Conservation (phyloP, 2,329 filamentous ascomycete genomes). For the Laburnicola sp. region DNA sequence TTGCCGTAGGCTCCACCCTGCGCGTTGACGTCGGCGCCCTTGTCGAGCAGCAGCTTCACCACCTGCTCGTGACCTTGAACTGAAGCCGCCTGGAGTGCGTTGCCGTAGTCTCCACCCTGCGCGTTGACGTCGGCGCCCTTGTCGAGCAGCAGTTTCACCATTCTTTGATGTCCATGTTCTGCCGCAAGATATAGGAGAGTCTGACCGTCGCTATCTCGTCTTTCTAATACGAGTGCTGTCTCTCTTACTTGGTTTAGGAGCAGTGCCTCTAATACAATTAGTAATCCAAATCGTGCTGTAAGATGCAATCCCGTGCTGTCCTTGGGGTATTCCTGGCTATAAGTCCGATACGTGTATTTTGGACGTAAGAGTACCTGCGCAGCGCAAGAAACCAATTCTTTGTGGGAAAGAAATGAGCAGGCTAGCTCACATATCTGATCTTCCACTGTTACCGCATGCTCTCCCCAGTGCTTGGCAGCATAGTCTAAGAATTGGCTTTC, state of each 20-base stretch:
- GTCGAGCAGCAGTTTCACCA: background rate
- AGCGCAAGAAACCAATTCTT: background rate
- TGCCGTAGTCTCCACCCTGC: too few relatives aligned
- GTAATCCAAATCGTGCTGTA: background rate
- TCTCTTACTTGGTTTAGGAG: background rate
- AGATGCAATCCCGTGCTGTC: background rate
- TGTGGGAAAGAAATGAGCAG: background rate
- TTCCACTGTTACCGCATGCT: constrained; percentile 15
- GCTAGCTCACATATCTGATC: background rate
- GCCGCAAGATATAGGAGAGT: background rate
- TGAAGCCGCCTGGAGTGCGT: too few relatives aligned
- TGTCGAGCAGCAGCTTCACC: too few relatives aligned
- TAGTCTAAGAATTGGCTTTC: constrained; percentile 30
- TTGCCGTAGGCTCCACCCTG: too few relatives aligned
- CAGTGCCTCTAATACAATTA: too few relatives aligned
- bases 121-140: too few relatives aligned
- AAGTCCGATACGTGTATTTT: background rate
- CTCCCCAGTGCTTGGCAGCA: constrained; percentile 26
- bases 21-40: too few relatives aligned
- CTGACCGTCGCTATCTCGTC: background rate
- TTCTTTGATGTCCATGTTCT: background rate
- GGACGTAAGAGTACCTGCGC: background rate
- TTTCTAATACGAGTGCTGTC: background rate
- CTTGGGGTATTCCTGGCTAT: background rate
- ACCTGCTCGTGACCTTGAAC: too few relatives aligned